Evolutionary conservation across 1,284 basidiomycete species (phyloP), one percentile per base, ranked within the genome.

Genomic region (Neonothopanus nambi): DNA sequence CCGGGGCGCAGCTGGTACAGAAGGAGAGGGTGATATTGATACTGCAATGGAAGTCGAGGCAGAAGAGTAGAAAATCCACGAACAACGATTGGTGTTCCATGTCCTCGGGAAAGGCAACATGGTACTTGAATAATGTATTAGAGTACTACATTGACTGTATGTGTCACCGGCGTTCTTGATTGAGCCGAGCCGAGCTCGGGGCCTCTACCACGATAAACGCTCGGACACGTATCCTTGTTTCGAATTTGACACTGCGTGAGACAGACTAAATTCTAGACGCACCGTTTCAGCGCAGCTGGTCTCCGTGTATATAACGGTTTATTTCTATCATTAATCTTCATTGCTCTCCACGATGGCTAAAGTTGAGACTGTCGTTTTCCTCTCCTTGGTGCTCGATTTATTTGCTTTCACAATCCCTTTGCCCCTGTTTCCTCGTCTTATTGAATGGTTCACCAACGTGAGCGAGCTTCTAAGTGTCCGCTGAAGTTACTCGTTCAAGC

Each of bases 331-430:
- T 41, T 49, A 46, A 40, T 49, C 52, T 45, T 38, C n/a, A 42
- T 36, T 30, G 33, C 47, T 43, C 40, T 51, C 20, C 18, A 55
- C 58, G 44, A 90, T 89, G 85, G 75, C 73, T 33, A 82, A 75
- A 60, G 80, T 93, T 51, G 84, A 89, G 67, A 84, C 79, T 3
- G 79, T 94, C 58, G 92, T 95, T 46, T 87, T 95, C 66, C 67
- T 89, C 53, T 93, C 92, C 2, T 74, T 95, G 35, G 79, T 95
- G 23, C 78, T 95, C 47, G 93, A 95, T 69, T 82, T 95, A 17
- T 89, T 95, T 55, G 92, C 93, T 12, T 95, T 95, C 69, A 95
- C 93, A n/a, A 91, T 95, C 41, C 93, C 93, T n/a, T 77, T 95
- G 28, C 93, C 93, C 30, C 81, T 95, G 37, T 95, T 95, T 70